Conservation (phyloP, 2,329 filamentous ascomycete species). For the Trichoderma koningiopsis region DNA sequence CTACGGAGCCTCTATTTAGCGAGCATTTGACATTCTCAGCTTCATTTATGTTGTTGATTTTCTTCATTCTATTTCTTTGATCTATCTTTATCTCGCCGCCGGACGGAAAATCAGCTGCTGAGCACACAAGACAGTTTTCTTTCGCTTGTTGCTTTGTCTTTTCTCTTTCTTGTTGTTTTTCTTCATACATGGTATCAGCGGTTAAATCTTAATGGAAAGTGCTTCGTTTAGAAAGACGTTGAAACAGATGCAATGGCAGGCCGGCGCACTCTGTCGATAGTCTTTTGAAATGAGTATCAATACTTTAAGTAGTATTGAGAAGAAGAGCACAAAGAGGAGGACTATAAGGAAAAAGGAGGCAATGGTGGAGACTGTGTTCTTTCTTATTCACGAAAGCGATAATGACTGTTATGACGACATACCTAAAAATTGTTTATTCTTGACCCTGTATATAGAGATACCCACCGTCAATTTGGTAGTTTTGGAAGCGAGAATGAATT, state of each 20-base stretch:
- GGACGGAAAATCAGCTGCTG: conserved; percentile 33
- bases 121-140: conserved; percentile 1
- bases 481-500: conserved; percentile 33
- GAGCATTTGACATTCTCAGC: conserved; percentile 1
- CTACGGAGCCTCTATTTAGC: neutral
- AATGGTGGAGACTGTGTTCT: neutral
- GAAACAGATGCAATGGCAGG: conserved; percentile 11
- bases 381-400: conserved; percentile 2
- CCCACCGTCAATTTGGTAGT: conserved; percentile 32
- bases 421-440: conserved; percentile 1
- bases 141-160: neutral
- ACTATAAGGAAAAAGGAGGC: neutral
- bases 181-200: neutral
- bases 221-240: neutral
- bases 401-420: conserved; percentile 27
- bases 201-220: conserved; percentile 16
- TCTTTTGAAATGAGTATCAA: neutral
- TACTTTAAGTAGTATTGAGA: conserved; percentile 2
- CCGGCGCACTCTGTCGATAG: neutral
- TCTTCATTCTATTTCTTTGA: neutral
- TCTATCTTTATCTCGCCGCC: conserved; percentile 29
- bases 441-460: conserved; percentile 39
- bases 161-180: neutral
- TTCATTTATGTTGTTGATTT: neutral
- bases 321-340: neutral